A percentile compares a stretch with the other conserved stretches of the same genome.
Evolutionary conservation across 1,284 basidiomycete species (phyloP).

Genomic region (Grifola frondosa): DNA sequence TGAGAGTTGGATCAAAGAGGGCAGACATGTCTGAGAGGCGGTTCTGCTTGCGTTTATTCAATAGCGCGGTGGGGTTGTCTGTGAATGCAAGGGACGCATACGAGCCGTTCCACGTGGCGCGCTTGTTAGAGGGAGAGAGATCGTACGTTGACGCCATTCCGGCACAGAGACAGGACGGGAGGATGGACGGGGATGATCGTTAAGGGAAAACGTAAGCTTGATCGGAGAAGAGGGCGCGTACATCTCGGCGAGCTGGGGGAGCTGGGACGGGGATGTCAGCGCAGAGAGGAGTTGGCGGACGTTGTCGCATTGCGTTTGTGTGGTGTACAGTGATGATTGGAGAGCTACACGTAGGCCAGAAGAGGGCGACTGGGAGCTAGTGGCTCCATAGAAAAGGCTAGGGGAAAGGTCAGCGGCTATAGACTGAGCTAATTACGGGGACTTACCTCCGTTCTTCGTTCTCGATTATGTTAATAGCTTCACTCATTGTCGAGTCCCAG

Average conservation of each 20-base stretch:
- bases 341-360: slow-evolving; percentile 67
- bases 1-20: slow-evolving; percentile 37
- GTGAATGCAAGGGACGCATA: slow-evolving; percentile 48
- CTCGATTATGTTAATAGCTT: slow-evolving; percentile 63
- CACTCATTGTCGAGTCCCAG: slow-evolving; percentile 72
- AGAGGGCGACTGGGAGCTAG: slow-evolving; percentile 48
- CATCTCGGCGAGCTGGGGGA: slow-evolving; percentile 78
- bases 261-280: slow-evolving; percentile 63
- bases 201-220: slow-evolving; percentile 37
- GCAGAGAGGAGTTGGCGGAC: slow-evolving; percentile 75
- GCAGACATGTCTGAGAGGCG: slow-evolving; percentile 53
- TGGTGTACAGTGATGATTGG: slow-evolving; percentile 68
- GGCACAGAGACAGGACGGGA: slow-evolving; percentile 49
- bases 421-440: not conserved
- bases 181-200: slow-evolving; percentile 38
- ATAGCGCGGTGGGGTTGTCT: slow-evolving; percentile 41
- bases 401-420: slow-evolving; percentile 1
- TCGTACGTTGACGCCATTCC: slow-evolving; percentile 26
- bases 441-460: slow-evolving; percentile 64
- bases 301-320: slow-evolving; percentile 75
- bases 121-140: slow-evolving; percentile 44
- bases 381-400: slow-evolving; percentile 37
- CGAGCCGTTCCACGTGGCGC: slow-evolving; percentile 73
- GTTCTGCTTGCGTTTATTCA: slow-evolving; percentile 46
- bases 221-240: slow-evolving; percentile 74